Evolutionary conservation across 768 basidiomycete genomes (phyloP).

Genomic region (Suillus plorans): DNA sequence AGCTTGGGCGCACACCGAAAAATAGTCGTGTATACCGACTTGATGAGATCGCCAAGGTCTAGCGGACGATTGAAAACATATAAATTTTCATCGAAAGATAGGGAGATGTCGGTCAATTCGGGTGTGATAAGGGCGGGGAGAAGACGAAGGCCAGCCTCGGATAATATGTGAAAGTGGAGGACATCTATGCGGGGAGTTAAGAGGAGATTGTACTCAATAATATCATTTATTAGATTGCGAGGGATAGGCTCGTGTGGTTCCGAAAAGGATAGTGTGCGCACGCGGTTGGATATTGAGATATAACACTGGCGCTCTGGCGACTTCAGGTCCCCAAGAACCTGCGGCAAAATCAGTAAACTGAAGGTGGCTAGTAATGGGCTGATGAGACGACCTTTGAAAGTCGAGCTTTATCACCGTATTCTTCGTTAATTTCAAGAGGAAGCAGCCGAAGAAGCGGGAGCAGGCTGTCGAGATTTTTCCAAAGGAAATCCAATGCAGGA

Average conservation of each 20-base stretch:
- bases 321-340: not conserved
- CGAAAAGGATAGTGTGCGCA: constrained; percentile 2
- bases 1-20: constrained; percentile 1
- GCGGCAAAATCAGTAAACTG: not conserved
- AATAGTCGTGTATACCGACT: not conserved
- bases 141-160: constrained; percentile 3
- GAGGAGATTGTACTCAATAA: not conserved
- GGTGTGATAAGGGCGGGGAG: not conserved
- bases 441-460: not conserved
- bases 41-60: not conserved
- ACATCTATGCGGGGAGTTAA: not conserved
- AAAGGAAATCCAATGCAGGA: constrained; percentile 1
- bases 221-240: not conserved
- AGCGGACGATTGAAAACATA: not conserved
- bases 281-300: constrained; percentile 1
- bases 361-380: not conserved
- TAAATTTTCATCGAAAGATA: not conserved
- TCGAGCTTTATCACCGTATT: not conserved
- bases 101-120: not conserved
- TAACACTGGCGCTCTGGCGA: not conserved
- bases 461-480: not conserved
- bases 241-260: not conserved
- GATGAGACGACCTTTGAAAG: not conserved
- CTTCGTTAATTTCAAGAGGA: not conserved
- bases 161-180: not conserved